These are phyloP conservation scores for Coemansia sp. DNA, from an alignment of 192 early-diverging fungal species.

Conservation along the genomic window DNA sequence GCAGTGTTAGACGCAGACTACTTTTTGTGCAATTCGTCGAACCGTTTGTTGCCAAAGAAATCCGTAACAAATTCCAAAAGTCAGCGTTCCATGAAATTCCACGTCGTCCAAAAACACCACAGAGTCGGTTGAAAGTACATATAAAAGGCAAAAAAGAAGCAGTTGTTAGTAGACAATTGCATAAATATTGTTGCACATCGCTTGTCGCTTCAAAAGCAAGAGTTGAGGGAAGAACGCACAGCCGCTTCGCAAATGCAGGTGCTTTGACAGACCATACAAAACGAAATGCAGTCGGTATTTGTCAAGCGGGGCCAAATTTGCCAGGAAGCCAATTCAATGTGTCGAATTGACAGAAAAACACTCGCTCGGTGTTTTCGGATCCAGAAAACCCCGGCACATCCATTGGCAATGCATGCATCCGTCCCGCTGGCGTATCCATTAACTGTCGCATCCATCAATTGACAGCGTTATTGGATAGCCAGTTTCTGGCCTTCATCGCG, in stretches of 20 bases:
- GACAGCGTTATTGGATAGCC: too few species aligned
- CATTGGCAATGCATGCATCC: too few species aligned
- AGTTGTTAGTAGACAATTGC: slow-evolving; percentile 1
- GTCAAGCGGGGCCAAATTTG: too few species aligned
- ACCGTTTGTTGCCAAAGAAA: not conserved
- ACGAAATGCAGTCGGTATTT: too few species aligned
- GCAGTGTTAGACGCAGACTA: slow-evolving; percentile 66
- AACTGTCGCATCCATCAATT: too few species aligned
- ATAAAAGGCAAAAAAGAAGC: not conserved
- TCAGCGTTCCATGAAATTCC: not conserved
- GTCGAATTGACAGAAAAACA: too few species aligned
- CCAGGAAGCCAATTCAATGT: too few species aligned
- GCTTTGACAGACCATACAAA: too few species aligned
- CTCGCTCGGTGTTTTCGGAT: too few species aligned
- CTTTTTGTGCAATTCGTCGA: not conserved
- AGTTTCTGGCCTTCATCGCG: not conserved
- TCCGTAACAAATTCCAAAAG: not conserved
- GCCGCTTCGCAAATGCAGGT: not conserved
- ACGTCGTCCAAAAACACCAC: not conserved
- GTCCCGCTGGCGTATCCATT: too few species aligned
- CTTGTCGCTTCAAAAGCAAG: not conserved
- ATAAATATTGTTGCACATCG: not conserved
- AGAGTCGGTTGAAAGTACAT: not conserved
- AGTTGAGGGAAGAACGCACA: not conserved
- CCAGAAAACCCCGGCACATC: too few species aligned